Evolutionary conservation across 1,284 basidiomycete species (phyloP).

Genomic region (Entoloma clypeatum): DNA sequence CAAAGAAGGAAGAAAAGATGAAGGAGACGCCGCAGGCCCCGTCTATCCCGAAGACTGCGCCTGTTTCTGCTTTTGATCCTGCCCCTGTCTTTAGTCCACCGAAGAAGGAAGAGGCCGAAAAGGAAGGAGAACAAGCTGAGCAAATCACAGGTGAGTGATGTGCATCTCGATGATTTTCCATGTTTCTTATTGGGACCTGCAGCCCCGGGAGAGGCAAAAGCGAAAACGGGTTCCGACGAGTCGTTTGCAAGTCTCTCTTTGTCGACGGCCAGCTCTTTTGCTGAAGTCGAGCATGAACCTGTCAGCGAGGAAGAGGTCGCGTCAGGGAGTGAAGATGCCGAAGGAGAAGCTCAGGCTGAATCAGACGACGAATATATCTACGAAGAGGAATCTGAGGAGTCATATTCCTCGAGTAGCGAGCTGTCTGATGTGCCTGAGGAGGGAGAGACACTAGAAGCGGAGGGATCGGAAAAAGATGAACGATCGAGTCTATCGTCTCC

Average conservation of each 20-base stretch:
- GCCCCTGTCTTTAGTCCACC: constrained; percentile 12
- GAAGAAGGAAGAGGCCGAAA: constrained; percentile 4
- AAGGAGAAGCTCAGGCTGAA: constrained; percentile 10
- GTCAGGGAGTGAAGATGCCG: constrained; percentile 19
- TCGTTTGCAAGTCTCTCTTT: constrained; percentile 28
- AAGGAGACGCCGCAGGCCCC: constrained; percentile 15
- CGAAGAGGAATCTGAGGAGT: constrained; percentile 22
- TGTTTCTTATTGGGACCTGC: too few species aligned
- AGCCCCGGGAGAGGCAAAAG: constrained; percentile 9
- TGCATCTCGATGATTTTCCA: background rate
- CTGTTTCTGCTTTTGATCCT: too few species aligned
- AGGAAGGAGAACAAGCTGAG: constrained; percentile 8
- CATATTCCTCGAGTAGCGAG: constrained; percentile 19
- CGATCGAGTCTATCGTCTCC: constrained; percentile 11
- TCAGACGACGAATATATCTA: constrained; percentile 13
- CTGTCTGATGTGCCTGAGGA: constrained; percentile 25
- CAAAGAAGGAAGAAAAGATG: constrained; percentile 12
- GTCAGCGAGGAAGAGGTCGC: constrained; percentile 14
- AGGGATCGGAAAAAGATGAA: constrained; percentile 22
- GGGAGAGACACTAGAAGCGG: constrained; percentile 32
- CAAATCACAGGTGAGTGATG: background rate
- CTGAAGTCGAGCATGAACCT: constrained; percentile 28
- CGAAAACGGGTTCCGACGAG: constrained; percentile 19
- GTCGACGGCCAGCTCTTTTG: constrained; percentile 37
- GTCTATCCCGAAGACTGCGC: background rate